A percentile compares a stretch with the other conserved stretches of the same genome.
Evolutionary conservation across 805 yeast species (phyloP).

Genomic region (Yamadazyma takamatsuzukensis): DNA sequence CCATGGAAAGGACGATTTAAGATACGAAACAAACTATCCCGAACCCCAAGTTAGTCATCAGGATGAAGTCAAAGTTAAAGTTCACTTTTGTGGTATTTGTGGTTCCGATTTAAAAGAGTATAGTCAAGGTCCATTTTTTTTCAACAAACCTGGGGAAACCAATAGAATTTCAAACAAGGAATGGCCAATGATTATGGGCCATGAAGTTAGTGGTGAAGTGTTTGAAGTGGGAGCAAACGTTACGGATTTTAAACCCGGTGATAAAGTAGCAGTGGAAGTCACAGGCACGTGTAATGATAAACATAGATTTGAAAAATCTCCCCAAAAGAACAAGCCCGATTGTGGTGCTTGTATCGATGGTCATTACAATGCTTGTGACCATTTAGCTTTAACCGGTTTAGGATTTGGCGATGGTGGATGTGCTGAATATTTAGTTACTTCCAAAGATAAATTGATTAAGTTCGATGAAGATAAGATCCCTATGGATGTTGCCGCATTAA

Average conservation of each 20-base stretch:
- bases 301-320: conserved; percentile 33
- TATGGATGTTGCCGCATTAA: conserved; percentile 47
- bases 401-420: conserved; percentile 58
- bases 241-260: conserved; percentile 50
- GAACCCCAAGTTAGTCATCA: conserved; percentile 20
- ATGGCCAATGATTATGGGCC: conserved; percentile 49
- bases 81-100: conserved; percentile 62
- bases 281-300: conserved; percentile 55
- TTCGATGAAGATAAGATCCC: conserved; percentile 39
- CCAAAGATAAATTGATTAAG: conserved; percentile 35
- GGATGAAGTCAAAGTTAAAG: conserved; percentile 53
- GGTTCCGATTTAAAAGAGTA: conserved; percentile 61
- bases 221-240: conserved; percentile 57
- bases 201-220: conserved; percentile 63
- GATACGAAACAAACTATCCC: conserved; percentile 20
- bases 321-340: conserved; percentile 13
- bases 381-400: conserved; percentile 49
- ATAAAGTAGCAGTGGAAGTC: conserved; percentile 63
- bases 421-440: conserved; percentile 45
- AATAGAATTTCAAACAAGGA: conserved; percentile 47
- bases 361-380: conserved; percentile 48
- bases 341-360: conserved; percentile 53
- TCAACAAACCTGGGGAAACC: conserved; percentile 36
- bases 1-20: conserved; percentile 17
- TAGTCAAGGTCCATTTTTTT: conserved; percentile 57